Percentiles rank a stretch among this genome's conserved stretches.
Conservation (phyloP, 225 moss, liverwort and hornwort species). For the Antitrichia curtipendula region DNA sequence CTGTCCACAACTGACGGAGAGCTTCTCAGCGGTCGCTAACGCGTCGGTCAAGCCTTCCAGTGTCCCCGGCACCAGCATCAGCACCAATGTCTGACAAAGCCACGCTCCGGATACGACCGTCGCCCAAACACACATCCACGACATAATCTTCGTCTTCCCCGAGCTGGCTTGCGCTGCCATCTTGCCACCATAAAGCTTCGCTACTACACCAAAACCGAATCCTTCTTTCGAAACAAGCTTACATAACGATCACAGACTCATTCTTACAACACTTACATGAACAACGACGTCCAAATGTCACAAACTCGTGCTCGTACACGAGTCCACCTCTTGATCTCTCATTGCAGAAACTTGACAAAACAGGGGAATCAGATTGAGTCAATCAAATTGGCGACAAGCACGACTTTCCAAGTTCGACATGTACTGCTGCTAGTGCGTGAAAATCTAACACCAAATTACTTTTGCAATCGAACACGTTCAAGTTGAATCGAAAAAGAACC, state of each 20-base stretch:
- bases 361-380: background rate
- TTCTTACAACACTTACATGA: background rate
- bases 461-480: background rate
- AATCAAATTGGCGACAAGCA: background rate
- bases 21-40: background rate
- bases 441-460: background rate
- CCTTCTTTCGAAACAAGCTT: background rate
- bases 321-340: background rate
- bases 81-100: background rate
- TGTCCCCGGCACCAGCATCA: background rate
- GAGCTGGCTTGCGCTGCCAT: background rate
- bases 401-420: background rate
- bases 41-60: background rate
- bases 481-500: background rate
- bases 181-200: background rate
- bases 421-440: background rate
- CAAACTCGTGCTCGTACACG: background rate
- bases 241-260: background rate
- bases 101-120: background rate
- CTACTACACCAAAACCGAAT: background rate
- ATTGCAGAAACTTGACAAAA: background rate
- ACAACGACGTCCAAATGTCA: background rate
- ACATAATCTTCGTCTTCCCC: background rate
- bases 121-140: background rate
- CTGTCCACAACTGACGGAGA: background rate